These are phyloP conservation scores for Podosphaera xanthii DNA, from an alignment of 2,329 filamentous ascomycete species.

Conservation along the genomic window DNA sequence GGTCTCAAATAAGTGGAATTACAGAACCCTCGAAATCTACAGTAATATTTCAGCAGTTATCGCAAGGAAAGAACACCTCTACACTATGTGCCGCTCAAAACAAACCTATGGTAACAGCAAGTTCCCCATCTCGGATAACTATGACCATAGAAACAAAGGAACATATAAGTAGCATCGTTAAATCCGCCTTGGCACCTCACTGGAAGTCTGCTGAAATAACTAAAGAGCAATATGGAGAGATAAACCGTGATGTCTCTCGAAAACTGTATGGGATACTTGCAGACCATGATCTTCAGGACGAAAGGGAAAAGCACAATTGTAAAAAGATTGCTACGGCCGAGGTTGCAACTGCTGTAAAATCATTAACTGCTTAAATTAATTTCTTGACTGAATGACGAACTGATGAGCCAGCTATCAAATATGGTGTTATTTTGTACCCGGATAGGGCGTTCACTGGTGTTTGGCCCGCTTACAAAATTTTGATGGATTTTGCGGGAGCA, in stretches of 20 bases:
- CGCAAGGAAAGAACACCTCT: conserved; percentile 12
- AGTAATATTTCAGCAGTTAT: conserved; percentile 13
- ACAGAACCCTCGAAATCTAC: conserved; percentile 11
- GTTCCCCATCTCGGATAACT: conserved; percentile 36
- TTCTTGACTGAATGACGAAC: no score
- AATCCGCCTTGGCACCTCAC: conserved; percentile 49
- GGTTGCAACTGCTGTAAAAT: conserved; percentile 50
- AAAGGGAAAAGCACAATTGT: conserved; percentile 43
- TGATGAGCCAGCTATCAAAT: no score
- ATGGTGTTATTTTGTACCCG: no score
- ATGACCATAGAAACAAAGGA: conserved; percentile 70
- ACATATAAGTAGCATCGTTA: conserved; percentile 74
- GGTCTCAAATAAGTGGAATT: conserved; percentile 19
- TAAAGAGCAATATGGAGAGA: conserved; percentile 75
- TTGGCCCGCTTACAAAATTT: no score
- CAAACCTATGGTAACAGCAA: conserved; percentile 35
- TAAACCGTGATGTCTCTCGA: conserved; percentile 75
- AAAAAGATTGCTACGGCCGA: conserved; percentile 57
- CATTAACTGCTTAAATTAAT: conserved; percentile 21
- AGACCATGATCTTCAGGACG: conserved; percentile 27
- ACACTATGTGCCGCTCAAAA: conserved; percentile 22
- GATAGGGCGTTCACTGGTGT: no score
- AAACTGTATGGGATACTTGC: conserved; percentile 52
- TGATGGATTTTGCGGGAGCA: no score
- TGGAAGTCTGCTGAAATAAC: conserved; percentile 62